These are phyloP conservation scores for Plectosphaerella plurivora DNA, from an alignment of 2,329 filamentous ascomycete genomes.

Conservation along the genomic window DNA sequence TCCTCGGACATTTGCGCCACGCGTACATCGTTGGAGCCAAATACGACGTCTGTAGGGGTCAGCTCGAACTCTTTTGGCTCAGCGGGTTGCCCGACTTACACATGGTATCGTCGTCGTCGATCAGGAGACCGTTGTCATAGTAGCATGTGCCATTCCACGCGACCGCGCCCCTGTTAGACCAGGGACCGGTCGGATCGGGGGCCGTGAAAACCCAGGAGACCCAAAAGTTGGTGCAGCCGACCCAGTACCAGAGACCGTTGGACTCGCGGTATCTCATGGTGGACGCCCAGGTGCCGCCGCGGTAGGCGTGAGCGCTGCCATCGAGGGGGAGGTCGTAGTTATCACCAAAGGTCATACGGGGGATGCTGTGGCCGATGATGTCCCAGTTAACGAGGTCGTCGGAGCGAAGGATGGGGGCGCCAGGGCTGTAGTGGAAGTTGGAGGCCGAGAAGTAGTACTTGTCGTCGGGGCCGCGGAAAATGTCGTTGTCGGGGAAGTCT, in stretches of 20 bases:
- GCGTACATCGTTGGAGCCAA: constrained; percentile 42
- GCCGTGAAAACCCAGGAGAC: constrained; percentile 52
- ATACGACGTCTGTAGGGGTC: constrained; percentile 35
- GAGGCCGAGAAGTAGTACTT: constrained; percentile 53
- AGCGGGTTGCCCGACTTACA: constrained; percentile 16
- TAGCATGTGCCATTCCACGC: constrained; percentile 37
- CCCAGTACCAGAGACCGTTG: constrained; percentile 49
- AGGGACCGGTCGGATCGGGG: constrained; percentile 32
- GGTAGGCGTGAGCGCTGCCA: constrained; percentile 38
- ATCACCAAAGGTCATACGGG: constrained; percentile 38
- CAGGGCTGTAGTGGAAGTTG: constrained; percentile 52
- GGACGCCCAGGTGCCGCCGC: constrained; percentile 52
- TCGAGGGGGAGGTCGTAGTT: constrained; percentile 38
- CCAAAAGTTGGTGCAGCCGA: constrained; percentile 47
- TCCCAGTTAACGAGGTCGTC: constrained; percentile 52
- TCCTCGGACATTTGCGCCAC: constrained; percentile 48
- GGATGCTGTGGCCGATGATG: constrained; percentile 38
- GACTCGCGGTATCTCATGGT: constrained; percentile 46
- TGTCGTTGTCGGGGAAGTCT: constrained; percentile 50
- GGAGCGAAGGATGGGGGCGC: constrained; percentile 51
- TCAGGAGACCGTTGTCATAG: constrained; percentile 53
- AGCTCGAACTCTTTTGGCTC: too few species aligned
- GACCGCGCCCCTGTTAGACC: constrained; percentile 30
- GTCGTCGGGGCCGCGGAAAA: constrained; percentile 43
- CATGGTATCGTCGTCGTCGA: constrained; percentile 55